Evolutionary conservation across 805 yeast genomes (phyloP), one percentile per base, ranked within the genome.

Genomic region (Torulaspora indica): DNA sequence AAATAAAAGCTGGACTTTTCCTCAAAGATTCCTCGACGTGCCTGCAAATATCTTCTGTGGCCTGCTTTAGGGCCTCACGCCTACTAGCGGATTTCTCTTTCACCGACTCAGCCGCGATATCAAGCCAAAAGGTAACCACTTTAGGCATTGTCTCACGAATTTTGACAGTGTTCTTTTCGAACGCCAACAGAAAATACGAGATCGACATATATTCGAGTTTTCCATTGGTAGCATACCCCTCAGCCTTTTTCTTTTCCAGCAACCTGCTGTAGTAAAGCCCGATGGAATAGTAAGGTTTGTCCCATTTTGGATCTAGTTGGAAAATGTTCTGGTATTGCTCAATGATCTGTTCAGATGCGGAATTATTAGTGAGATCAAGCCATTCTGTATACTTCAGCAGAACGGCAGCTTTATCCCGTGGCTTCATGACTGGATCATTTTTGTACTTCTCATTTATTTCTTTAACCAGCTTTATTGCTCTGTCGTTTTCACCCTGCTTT

Each of bases 111-210:
- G 66, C 60, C 3, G 73, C 79, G 61, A 82, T 85, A 54, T 90
- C 96, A 18, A 93, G 69, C 98, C 98, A 93, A 7, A 86, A 74
- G 0, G 96, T 88, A 4, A 90, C 75, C n/a, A 87, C 76, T 56
- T 88, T 89, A 0, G 98, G 98, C 15, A 93, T 67, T 0, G 91
- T 83, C 64, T 93, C 97, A 57, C 80, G 80, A 2, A 86, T 75
- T 56, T 79, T 83, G 29, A 77, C 73, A 2, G 81, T 73, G 1
- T 77, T 77, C 42, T 55, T 57, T 23, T 60, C 59, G 41, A 64
- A 61, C 0, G 70, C 62, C 10, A 46, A 35, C 32, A 64, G 40
- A 33, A 65, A 60, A 39, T 51, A 60, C 1, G 60, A 53, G 7
- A 65, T 58, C 3, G 68, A 60, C 38, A 56, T 53, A 31, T 43